These are phyloP conservation scores for Bothriochloa decipiens DNA, from an alignment of 176 grass and related monocot species.

Conservation along the genomic window DNA sequence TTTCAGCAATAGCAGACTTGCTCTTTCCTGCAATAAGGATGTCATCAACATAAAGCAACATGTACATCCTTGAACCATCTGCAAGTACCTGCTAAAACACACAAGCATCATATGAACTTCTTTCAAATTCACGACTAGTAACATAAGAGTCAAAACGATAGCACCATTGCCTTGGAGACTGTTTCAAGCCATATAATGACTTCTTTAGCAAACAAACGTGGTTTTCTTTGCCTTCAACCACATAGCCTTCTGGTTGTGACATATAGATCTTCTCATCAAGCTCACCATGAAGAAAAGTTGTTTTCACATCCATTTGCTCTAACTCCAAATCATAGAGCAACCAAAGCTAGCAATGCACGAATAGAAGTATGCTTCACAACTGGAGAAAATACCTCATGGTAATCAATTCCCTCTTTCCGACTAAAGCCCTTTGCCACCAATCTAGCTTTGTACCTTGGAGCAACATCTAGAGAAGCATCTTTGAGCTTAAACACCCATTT, in stretches of 20 bases:
- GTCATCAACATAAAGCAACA: too few species aligned
- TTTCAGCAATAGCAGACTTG: too few species aligned
- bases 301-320: constrained; percentile 7
- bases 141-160: background rate
- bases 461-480: constrained; percentile 1
- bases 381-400: background rate
- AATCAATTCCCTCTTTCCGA: background rate
- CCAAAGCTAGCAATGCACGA: background rate
- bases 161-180: background rate
- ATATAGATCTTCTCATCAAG: background rate
- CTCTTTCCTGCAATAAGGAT: too few species aligned
- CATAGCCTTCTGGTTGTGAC: background rate
- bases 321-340: constrained; percentile 1
- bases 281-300: background rate
- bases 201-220: background rate
- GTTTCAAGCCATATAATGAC: background rate
- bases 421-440: constrained; percentile 10
- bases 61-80: too few species aligned
- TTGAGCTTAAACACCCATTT: constrained; percentile 39
- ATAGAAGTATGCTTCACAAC: background rate
- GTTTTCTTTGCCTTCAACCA: background rate
- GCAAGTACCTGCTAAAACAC: too few species aligned
- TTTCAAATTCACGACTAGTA: background rate
- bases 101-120: too few species aligned
- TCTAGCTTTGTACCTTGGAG: constrained; percentile 26